A percentile compares a stretch with the other conserved stretches of the same genome.
phyloP scores from a whole-genome alignment of 371 early-diverging fungal genomes.

The Coemansia linderi region DNA sequence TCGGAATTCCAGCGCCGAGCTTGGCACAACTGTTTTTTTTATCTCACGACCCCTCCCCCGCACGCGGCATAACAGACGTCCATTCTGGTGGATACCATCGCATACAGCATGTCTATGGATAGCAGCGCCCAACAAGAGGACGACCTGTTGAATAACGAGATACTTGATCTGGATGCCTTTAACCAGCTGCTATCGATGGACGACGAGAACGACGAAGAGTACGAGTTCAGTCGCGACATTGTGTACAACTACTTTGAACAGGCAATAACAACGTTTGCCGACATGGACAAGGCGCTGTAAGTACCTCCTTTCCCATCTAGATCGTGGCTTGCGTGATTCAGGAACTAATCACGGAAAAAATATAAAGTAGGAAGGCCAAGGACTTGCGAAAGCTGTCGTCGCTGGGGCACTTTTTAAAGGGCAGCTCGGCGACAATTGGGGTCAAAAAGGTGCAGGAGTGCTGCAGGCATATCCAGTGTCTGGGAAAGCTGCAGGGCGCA shows the following conservation, averaged over 20 bases:
- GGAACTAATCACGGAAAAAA: neutral
- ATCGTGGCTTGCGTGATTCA: neutral
- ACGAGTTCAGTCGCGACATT: slow-evolving; percentile 46
- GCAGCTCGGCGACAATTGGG: slow-evolving; percentile 88
- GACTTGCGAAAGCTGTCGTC: slow-evolving; percentile 73
- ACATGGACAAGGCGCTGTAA: slow-evolving; percentile 48
- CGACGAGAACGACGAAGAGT: slow-evolving; percentile 49
- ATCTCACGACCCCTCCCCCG: neutral
- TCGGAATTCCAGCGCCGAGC: neutral
- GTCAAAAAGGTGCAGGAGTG: slow-evolving; percentile 76
- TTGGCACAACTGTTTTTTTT: neutral
- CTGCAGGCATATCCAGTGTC: slow-evolving; percentile 86
- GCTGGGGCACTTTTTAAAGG: slow-evolving; percentile 90
- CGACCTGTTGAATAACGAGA: slow-evolving; percentile 40
- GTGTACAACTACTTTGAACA: slow-evolving; percentile 51
- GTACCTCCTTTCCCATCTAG: slow-evolving; percentile 1
- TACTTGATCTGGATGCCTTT: slow-evolving; percentile 50
- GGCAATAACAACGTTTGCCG: slow-evolving; percentile 38
- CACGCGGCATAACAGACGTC: neutral
- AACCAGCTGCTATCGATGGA: slow-evolving; percentile 54
- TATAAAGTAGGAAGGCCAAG: slow-evolving; percentile 57
- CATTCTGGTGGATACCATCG: neutral
- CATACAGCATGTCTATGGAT: neutral
- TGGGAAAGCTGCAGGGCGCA: slow-evolving; percentile 76
- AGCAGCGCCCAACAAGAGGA: slow-evolving; percentile 22